Conservation (phyloP, 2,329 filamentous ascomycete genomes). For the Diaporthe citriasiana region DNA sequence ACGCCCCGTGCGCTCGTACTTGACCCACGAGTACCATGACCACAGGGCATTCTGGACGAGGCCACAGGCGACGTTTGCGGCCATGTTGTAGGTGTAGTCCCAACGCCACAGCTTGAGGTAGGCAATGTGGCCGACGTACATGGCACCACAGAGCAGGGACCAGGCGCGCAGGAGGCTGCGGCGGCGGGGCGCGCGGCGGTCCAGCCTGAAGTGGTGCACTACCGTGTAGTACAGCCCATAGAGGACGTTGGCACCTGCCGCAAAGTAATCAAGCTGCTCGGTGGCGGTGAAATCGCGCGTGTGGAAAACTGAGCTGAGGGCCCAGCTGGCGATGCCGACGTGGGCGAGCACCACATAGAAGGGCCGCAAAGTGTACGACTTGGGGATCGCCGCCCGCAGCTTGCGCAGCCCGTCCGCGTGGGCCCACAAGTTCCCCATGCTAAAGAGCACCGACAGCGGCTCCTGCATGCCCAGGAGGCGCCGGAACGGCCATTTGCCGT, state of each 20-base stretch:
- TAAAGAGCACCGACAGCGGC: slow-evolving; percentile 93
- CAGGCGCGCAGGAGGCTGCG: slow-evolving; percentile 75
- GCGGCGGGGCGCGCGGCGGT: slow-evolving; percentile 63
- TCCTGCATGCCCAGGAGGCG: slow-evolving; percentile 95
- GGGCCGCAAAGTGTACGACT: slow-evolving; percentile 79
- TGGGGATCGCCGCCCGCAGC: slow-evolving; percentile 78
- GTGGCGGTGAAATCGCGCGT: slow-evolving; percentile 87
- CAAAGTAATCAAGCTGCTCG: slow-evolving; percentile 97
- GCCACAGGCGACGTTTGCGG: slow-evolving; percentile 88
- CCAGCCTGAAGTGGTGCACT: slow-evolving; percentile 86
- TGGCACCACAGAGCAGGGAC: slow-evolving; percentile 77
- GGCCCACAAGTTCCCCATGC: slow-evolving; percentile 88
- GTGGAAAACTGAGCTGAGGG: slow-evolving; percentile 92
- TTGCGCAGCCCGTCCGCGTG: slow-evolving; percentile 83
- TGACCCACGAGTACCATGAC: slow-evolving; percentile 84
- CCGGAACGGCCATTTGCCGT: slow-evolving; percentile 98
- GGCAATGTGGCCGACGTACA: slow-evolving; percentile 83
- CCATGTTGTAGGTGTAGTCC: slow-evolving; percentile 99
- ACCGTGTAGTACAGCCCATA: slow-evolving; percentile 92
- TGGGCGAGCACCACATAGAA: slow-evolving; percentile 88
- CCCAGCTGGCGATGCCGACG: slow-evolving; percentile 86
- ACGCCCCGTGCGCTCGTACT: slow-evolving; percentile 79
- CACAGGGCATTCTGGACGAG: slow-evolving; percentile 86
- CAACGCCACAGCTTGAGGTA: slow-evolving; percentile 90
- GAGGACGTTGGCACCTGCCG: slow-evolving; percentile 87